Percentiles rank a stretch among this genome's conserved stretches.
Evolutionary conservation across 352 stramenopile species (phyloP).

Genomic region (Globisporangium nagaii): DNA sequence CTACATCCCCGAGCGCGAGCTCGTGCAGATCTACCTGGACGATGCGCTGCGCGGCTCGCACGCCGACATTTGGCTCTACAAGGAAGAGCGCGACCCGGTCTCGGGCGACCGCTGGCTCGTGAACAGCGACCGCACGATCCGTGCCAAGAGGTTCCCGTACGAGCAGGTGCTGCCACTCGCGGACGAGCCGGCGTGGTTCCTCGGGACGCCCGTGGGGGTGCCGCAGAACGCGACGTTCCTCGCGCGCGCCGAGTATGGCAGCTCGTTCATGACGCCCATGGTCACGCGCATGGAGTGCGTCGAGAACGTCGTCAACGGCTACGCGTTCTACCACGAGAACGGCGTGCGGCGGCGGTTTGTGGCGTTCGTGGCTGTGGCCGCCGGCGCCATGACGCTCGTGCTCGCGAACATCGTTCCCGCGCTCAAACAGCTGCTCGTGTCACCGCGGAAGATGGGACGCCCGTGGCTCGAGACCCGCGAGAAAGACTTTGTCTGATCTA

Average conservation of each 20-base stretch:
- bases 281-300: slow-evolving; percentile 74
- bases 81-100: slow-evolving; percentile 31
- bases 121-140: slow-evolving; percentile 68
- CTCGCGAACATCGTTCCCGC: slow-evolving; percentile 18
- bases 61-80: slow-evolving; percentile 78
- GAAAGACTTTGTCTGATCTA: slow-evolving; percentile 11
- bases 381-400: slow-evolving; percentile 22
- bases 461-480: slow-evolving; percentile 18
- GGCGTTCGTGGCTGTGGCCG: slow-evolving; percentile 19
- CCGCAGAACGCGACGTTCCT: slow-evolving; percentile 55
- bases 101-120: slow-evolving; percentile 45
- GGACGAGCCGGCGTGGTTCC: slow-evolving; percentile 33
- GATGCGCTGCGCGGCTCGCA: slow-evolving; percentile 44
- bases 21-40: slow-evolving; percentile 66
- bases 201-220: slow-evolving; percentile 46
- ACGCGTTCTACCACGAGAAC: slow-evolving; percentile 57
- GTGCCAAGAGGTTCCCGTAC: slow-evolving; percentile 54
- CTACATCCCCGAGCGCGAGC: slow-evolving; percentile 48
- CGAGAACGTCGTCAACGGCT: slow-evolving; percentile 74
- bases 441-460: slow-evolving; percentile 14
- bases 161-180: slow-evolving; percentile 59
- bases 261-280: slow-evolving; percentile 63
- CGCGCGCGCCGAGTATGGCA: slow-evolving; percentile 60
- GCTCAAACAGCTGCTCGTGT: slow-evolving; percentile 19
- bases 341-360: slow-evolving; percentile 18